Base-by-base conservation (phyloP, 2,329 filamentous ascomycete species). In the Sporothrix globosa region DNA sequence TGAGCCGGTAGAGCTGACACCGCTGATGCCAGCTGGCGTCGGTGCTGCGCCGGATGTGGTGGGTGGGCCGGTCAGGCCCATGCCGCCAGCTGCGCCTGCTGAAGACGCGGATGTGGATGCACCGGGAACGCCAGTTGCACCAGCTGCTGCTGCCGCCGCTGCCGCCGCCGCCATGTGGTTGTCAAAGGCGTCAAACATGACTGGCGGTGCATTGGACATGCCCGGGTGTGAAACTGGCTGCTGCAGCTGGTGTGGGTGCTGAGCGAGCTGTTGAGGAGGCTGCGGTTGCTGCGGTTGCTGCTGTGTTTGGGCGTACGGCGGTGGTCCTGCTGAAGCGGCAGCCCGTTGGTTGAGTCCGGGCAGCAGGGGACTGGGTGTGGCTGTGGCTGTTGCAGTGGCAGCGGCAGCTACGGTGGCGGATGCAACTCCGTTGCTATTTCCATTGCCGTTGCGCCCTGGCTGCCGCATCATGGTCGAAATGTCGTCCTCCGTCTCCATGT, bases 401-500 rank as follows among this genome's bases (percentile, higher is more conserved):
- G 61, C 27, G 21, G 27, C 61, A 3, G 27, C 34, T 10, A 9
- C 9, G 0, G 34, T 34, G 34, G 34, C 17, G 46, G n/a, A 41
- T 17, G 13, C 41, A 13, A 44, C 14, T 13, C 52, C 63, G 27
- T 53, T 53, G n/a, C 50, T 44, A 14, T 44, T 44, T 13, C 41
- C 41, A 14, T 44, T 44, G 2, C 34, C 56, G 39, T 19, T 21
- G 27, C 58, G 39, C 41, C 58, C 58, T 5, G 54, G 39, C n/a
- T 67, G 69, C 53, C 69, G 72, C 41, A 73, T 53, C 46, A 73
- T 67, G 5, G 63, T 58, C 13, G 68, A 53, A 19, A 74, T 63
- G 30, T 74, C 75, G 13, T 75, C 71, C 9, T 72, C 74, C 34
- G 72, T 68, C 11, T 73, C 73, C 69, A 75, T 74, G 27, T 73